Percentiles rank a stretch among this genome's conserved stretches.
These are phyloP conservation scores for Amanita jacksonii DNA, from an alignment of 768 basidiomycete genomes.

Conservation along the genomic window DNA sequence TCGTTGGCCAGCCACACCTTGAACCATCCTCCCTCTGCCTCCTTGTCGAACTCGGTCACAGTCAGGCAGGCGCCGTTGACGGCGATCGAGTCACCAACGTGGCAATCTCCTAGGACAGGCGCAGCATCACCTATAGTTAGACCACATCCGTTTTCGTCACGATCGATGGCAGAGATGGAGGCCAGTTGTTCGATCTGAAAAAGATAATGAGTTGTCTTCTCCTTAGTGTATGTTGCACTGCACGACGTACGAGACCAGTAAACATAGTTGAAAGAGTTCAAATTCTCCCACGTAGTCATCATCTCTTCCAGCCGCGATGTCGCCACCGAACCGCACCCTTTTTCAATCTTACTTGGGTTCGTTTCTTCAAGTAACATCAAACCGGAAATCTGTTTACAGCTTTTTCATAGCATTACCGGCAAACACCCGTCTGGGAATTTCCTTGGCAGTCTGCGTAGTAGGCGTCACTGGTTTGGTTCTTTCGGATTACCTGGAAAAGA, in stretches of 20 bases:
- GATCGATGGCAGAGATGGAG: slow-evolving; percentile 51
- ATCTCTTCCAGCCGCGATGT: background rate
- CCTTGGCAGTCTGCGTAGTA: slow-evolving; percentile 37
- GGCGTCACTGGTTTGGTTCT: slow-evolving; percentile 36
- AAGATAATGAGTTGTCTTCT: slow-evolving; percentile 8
- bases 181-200: slow-evolving; percentile 85
- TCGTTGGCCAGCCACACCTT: slow-evolving; percentile 95
- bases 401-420: slow-evolving; percentile 38
- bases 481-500: slow-evolving; percentile 44
- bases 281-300: background rate
- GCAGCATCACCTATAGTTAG: slow-evolving; percentile 65
- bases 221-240: too few relatives aligned
- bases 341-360: slow-evolving; percentile 31
- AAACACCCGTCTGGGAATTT: slow-evolving; percentile 40
- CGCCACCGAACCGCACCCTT: slow-evolving; percentile 21
- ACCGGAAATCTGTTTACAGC: background rate
- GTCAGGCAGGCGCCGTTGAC: slow-evolving; percentile 87
- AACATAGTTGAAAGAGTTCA: slow-evolving; percentile 41
- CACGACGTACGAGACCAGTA: slow-evolving; percentile 59
- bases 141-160: slow-evolving; percentile 70
- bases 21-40: slow-evolving; percentile 86
- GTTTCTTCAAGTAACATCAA: slow-evolving; percentile 10
- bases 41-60: slow-evolving; percentile 70
- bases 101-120: slow-evolving; percentile 78
- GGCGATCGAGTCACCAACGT: slow-evolving; percentile 90